These are phyloP conservation scores for Botryotinia globosa DNA, from an alignment of 2,329 filamentous ascomycete genomes.

Conservation along the genomic window DNA sequence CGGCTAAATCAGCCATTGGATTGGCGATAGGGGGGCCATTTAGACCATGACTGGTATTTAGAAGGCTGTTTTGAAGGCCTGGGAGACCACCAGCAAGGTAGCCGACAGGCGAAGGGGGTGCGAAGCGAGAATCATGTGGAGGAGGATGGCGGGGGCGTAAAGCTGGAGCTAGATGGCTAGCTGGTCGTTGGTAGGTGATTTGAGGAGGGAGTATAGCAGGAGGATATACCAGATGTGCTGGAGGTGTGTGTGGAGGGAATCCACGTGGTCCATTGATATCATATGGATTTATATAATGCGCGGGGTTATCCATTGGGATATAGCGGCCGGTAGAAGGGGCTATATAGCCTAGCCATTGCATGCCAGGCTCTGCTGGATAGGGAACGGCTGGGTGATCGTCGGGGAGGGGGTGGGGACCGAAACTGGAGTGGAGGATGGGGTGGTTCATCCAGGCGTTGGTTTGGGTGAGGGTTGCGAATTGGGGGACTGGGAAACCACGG, in stretches of 20 bases:
- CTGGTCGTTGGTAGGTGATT: background rate
- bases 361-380: background rate
- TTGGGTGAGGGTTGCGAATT: background rate
- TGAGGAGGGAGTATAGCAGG: background rate
- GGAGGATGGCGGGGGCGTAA: background rate
- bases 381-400: background rate
- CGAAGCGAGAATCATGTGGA: background rate
- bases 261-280: background rate
- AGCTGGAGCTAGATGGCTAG: too few species aligned
- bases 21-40: background rate
- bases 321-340: background rate
- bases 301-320: background rate
- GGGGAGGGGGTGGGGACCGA: background rate
- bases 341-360: background rate
- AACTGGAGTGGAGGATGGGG: background rate
- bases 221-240: background rate
- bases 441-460: background rate
- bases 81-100: background rate
- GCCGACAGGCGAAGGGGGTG: background rate
- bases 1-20: background rate
- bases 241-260: accelerated
- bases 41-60: background rate
- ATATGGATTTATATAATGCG: background rate
- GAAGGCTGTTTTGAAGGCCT: background rate
- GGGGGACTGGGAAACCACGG: too few species aligned